A percentile compares a stretch with the other conserved stretches of the same genome.
These are phyloP conservation scores for Clavariopsis aquatica DNA, from an alignment of 495 filamentous ascomycete species.

Conservation along the genomic window DNA sequence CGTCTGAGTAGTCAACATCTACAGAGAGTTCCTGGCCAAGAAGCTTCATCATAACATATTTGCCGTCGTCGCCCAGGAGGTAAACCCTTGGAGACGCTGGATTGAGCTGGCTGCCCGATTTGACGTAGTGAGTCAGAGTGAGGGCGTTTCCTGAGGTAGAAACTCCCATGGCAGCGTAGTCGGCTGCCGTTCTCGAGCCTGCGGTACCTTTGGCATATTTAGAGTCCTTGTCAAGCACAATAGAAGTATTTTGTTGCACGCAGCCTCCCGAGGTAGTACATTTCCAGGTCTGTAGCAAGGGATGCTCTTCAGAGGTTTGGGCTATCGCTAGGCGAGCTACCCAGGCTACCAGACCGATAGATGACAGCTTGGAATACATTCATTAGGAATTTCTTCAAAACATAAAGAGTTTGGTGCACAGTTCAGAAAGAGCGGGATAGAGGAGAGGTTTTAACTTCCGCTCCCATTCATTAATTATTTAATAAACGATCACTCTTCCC, in stretches of 20 bases:
- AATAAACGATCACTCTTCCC: conserved; percentile 6
- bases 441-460: conserved; percentile 17
- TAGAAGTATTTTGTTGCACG: conserved; percentile 34
- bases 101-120: conserved; percentile 31
- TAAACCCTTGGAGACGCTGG: conserved; percentile 42
- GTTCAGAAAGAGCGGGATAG: conserved; percentile 9
- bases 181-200: conserved; percentile 26
- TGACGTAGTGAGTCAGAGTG: conserved; percentile 33
- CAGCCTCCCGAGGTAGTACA: conserved; percentile 41
- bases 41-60: conserved; percentile 60
- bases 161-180: conserved; percentile 41
- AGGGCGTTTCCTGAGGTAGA: conserved; percentile 36
- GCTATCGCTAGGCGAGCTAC: conserved; percentile 27
- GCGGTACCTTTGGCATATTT: conserved; percentile 33
- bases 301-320: conserved; percentile 39
- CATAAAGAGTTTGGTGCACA: conserved; percentile 8
- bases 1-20: conserved; percentile 62
- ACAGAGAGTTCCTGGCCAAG: conserved; percentile 61
- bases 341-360: conserved; percentile 20
- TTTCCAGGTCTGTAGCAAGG: conserved; percentile 32
- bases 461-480: conserved; percentile 8
- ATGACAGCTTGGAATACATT: conserved; percentile 20
- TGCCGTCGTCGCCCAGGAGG: conserved; percentile 47
- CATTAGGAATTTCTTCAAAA: conserved; percentile 17
- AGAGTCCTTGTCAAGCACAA: conserved; percentile 39